A percentile compares a stretch with the other conserved stretches of the same genome.
phyloP scores from a whole-genome alignment of 2,329 filamentous ascomycete species.

The Orbilia ellipsospora region DNA sequence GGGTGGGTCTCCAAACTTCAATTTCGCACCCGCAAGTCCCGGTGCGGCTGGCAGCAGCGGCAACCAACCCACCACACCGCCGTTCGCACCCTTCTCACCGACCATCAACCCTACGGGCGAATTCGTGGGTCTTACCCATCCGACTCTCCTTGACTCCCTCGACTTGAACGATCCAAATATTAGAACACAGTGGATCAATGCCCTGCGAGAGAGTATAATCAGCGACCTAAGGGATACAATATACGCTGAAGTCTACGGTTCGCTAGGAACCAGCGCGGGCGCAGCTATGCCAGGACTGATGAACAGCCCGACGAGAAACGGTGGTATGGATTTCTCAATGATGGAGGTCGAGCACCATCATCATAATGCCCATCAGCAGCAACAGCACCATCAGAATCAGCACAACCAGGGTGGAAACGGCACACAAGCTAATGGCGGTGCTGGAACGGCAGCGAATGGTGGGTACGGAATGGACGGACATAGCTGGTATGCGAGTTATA shows the following conservation, averaged over 20 bases:
- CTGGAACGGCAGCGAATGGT: slow-evolving; percentile 22
- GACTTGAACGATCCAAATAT: slow-evolving; percentile 57
- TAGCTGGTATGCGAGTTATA: slow-evolving; percentile 45
- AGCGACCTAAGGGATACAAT: slow-evolving; percentile 36
- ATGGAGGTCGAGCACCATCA: slow-evolving; percentile 50
- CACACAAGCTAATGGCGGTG: slow-evolving; percentile 43
- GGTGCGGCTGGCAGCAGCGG: slow-evolving; percentile 30
- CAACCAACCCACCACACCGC: slow-evolving; percentile 51
- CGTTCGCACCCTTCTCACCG: slow-evolving; percentile 45
- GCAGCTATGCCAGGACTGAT: slow-evolving; percentile 29
- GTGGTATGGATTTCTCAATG: slow-evolving; percentile 47
- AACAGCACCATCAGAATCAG: slow-evolving; percentile 19
- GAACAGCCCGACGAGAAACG: slow-evolving; percentile 47
- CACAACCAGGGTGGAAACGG: slow-evolving; percentile 14
- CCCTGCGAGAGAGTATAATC: slow-evolving; percentile 57
- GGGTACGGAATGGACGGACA: slow-evolving; percentile 45
- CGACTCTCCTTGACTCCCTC: slow-evolving; percentile 55
- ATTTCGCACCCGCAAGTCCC: slow-evolving; percentile 43
- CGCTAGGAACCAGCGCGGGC: slow-evolving; percentile 29
- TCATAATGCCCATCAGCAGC: slow-evolving; percentile 17
- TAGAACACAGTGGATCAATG: slow-evolving; percentile 56
- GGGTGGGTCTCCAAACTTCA: slow-evolving; percentile 50
- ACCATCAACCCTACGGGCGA: slow-evolving; percentile 43
- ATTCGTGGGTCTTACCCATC: slow-evolving; percentile 56
- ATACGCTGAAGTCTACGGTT: slow-evolving; percentile 45